Evolutionary conservation across 2,329 filamentous ascomycete genomes (phyloP).

Genomic region (Knufia fluminis): DNA sequence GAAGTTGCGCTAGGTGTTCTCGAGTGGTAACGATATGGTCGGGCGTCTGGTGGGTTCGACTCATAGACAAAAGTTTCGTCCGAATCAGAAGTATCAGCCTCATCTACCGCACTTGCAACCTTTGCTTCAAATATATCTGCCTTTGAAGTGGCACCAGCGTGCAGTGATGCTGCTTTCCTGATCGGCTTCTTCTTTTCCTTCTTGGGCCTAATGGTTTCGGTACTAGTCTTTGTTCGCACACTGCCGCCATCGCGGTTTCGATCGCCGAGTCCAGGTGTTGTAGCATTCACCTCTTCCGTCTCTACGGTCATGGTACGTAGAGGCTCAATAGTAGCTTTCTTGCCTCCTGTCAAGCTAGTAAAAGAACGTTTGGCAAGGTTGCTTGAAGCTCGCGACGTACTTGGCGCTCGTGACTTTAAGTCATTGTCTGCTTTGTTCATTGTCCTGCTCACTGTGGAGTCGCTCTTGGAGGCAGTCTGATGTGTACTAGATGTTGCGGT

Average conservation of each 20-base stretch:
- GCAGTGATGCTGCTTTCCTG: conserved; percentile 59
- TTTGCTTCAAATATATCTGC: conserved; percentile 97
- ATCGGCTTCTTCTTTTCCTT: conserved; percentile 78
- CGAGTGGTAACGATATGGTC: conserved; percentile 75
- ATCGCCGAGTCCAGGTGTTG: conserved; percentile 66
- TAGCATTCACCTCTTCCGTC: conserved; percentile 87
- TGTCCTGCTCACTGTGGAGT: conserved; percentile 32
- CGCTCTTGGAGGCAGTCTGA: not conserved
- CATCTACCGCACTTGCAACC: conserved; percentile 89
- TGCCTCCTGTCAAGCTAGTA: conserved; percentile 53
- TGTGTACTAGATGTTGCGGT: not conserved
- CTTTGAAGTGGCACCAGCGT: conserved; percentile 64
- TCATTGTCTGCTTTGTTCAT: conserved; percentile 31
- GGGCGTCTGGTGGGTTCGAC: conserved; percentile 69
- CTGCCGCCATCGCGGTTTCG: conserved; percentile 59
- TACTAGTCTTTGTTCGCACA: conserved; percentile 76
- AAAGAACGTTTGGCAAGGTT: conserved; percentile 58
- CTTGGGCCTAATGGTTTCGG: conserved; percentile 90
- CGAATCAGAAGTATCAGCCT: conserved; percentile 91
- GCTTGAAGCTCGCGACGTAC: conserved; percentile 38
- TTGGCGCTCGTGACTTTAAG: conserved; percentile 26
- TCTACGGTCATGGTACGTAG: conserved; percentile 92
- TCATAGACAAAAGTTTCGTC: conserved; percentile 99
- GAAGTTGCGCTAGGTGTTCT: conserved; percentile 91
- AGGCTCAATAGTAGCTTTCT: conserved; percentile 66